Evolutionary conservation across 495 filamentous ascomycete genomes (phyloP), one percentile per base, ranked within the genome.

Genomic region (Podospora conica): DNA sequence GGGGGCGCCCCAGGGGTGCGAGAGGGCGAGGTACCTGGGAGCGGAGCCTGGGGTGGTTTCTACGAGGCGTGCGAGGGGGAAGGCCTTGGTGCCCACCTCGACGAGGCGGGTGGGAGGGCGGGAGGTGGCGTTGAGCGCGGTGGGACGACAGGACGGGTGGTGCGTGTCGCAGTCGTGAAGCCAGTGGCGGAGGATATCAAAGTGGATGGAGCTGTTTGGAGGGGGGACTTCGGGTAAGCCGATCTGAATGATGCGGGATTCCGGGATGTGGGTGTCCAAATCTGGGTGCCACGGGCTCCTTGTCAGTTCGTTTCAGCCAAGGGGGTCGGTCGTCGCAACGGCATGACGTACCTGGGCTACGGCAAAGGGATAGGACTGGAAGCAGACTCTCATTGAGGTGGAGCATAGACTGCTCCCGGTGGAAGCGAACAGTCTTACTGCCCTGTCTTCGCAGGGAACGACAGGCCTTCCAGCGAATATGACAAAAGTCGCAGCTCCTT

Each of bases 91-190:
- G 5, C 70, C 73, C 9, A 76, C 69, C 20, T 75, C 71, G 22
- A 76, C 58, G 25, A 76, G 71, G 21, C 74, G 61, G 3, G 73
- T 76, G 27, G 63, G 66, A 61, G 68, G 15, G 55, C 58, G 24
- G 18, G n/a, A 69, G 60, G 20, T 63, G 69, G 7, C 15, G 28
- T 61, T 67, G 60, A 7, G 29, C 3, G 53, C 20, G 3, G 9
- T 18, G 55, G 61, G 53, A 20, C 31, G 55, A 60, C 69, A 71
- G 7, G 63, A 48, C 5, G 22, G 22, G 59, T 70, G 65, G 20
- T 66, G 68, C 4, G 60, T 21, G 28, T 74, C 73, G 53, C 73
- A 75, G 12, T 70, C 55, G 9, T 56, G n/a, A 11, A 75, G 25
- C 68, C 68, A 75, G 27, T 69, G 40, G 7, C 63, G 55, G 4